Conservation (phyloP, 306 rosid species). For the Acacia crassicarpa region DNA sequence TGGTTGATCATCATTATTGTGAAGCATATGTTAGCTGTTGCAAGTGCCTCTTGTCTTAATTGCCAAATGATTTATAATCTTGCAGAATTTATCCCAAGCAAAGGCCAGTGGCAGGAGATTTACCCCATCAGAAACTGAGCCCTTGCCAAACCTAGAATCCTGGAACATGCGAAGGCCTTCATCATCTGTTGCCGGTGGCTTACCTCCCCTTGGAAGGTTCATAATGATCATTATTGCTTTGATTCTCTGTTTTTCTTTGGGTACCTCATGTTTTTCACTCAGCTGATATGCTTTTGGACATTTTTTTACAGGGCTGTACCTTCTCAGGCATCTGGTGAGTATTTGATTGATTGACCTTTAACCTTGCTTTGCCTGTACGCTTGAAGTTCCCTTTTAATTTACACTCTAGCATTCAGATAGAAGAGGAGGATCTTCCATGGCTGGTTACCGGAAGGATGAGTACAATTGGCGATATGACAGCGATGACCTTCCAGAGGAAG, state of each 20-base stretch:
- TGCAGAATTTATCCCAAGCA: slow-evolving; percentile 83
- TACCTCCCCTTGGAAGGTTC: slow-evolving; percentile 97
- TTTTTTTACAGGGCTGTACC: slow-evolving; percentile 69
- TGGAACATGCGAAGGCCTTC: slow-evolving; percentile 82
- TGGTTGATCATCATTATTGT: not conserved
- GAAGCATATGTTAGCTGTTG: slow-evolving; percentile 19
- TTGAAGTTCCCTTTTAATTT: slow-evolving; percentile 43
- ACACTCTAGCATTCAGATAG: slow-evolving; percentile 70
- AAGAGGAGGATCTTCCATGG: slow-evolving; percentile 87
- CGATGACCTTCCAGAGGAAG: slow-evolving; percentile 82
- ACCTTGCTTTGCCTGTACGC: slow-evolving; percentile 27
- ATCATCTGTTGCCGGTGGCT: slow-evolving; percentile 91
- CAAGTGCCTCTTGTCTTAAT: slow-evolving; percentile 10
- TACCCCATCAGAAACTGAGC: slow-evolving; percentile 65
- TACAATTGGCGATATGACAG: slow-evolving; percentile 92
- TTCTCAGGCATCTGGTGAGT: slow-evolving; percentile 93
- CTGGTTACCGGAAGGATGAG: slow-evolving; percentile 87
- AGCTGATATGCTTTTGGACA: slow-evolving; percentile 30
- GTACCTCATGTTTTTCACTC: not conserved
- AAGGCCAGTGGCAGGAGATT: slow-evolving; percentile 83
- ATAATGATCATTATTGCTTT: slow-evolving; percentile 24
- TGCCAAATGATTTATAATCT: slow-evolving; percentile 24
- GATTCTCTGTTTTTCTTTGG: not conserved
- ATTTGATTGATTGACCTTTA: slow-evolving; percentile 24
- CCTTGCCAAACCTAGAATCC: slow-evolving; percentile 72